Evolutionary conservation across 2,329 filamentous ascomycete genomes (phyloP).

Genomic region (Exophiala xenobiotica): DNA sequence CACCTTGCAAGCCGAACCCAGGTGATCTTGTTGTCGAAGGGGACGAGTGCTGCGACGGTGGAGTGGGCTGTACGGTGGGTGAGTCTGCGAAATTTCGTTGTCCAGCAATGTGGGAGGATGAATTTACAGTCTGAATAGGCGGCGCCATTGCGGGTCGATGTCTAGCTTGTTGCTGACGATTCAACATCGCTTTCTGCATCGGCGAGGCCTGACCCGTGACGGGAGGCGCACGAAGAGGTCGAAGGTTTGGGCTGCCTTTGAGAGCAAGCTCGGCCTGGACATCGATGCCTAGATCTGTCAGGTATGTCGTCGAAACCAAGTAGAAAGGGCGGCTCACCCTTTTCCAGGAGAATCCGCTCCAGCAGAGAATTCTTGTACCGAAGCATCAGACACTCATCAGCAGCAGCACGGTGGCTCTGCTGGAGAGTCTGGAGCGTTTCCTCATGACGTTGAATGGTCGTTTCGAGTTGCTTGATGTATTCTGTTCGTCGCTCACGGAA

Average conservation of each 20-base stretch:
- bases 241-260: conserved; percentile 83
- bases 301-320: not conserved
- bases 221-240: conserved; percentile 53
- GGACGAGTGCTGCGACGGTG: conserved; percentile 74
- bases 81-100: conserved; percentile 28
- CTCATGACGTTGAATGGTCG: conserved; percentile 95
- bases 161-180: conserved; percentile 58
- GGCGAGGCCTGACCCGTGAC: conserved; percentile 71
- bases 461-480: conserved; percentile 98
- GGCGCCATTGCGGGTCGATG: conserved; percentile 35
- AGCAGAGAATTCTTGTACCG: conserved; percentile 97
- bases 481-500: conserved; percentile 96
- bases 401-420: conserved; percentile 88
- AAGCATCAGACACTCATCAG: conserved; percentile 96
- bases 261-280: conserved; percentile 92
- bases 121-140: conserved; percentile 35
- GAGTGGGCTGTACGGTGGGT: conserved; percentile 63
- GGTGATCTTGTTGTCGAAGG: conserved; percentile 63
- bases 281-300: conserved; percentile 71
- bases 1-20: conserved; percentile 59
- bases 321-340: conserved; percentile 58
- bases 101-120: conserved; percentile 37
- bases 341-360: conserved; percentile 92
- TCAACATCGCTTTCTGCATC: conserved; percentile 77
- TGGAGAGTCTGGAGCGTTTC: conserved; percentile 89